Conservation (phyloP, 2,329 filamentous ascomycete genomes). For the Alternaria triticimaculans region DNA sequence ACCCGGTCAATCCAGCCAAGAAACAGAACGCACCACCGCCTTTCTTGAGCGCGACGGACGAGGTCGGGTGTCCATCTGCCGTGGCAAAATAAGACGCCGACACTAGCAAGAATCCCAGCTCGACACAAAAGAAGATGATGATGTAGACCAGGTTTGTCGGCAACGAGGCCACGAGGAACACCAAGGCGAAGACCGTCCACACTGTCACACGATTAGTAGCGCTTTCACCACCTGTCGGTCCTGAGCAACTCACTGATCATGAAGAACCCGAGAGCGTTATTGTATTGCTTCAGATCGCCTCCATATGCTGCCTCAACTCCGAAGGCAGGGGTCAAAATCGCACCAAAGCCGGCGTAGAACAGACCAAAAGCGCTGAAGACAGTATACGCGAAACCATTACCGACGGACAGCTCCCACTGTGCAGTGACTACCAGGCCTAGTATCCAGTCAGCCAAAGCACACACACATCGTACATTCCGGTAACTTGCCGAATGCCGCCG, state of each 20-base stretch:
- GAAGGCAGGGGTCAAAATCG: conserved; percentile 56
- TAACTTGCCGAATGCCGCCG: conserved; percentile 54
- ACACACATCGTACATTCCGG: not conserved
- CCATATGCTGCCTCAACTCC: conserved; percentile 56
- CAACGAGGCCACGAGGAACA: conserved; percentile 55
- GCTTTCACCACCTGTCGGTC: not conserved
- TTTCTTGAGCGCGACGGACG: conserved; percentile 51
- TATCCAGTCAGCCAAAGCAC: not conserved
- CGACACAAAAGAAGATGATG: conserved; percentile 56
- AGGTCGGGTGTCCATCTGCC: conserved; percentile 51
- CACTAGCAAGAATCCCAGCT: conserved; percentile 54
- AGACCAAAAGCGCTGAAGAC: conserved; percentile 63
- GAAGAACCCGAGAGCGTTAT: conserved; percentile 60
- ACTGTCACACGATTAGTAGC: conserved; percentile 33
- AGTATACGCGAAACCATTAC: conserved; percentile 62
- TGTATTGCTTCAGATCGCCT: conserved; percentile 51
- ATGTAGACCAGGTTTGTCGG: conserved; percentile 58
- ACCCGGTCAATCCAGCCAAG: conserved; percentile 52
- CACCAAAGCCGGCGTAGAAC: conserved; percentile 59
- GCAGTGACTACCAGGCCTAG: conserved; percentile 58
- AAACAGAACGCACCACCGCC: conserved; percentile 57
- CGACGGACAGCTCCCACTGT: conserved; percentile 62
- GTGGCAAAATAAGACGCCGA: conserved; percentile 55
- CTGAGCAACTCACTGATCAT: conserved; percentile 49
- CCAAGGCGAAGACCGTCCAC: conserved; percentile 57